These are phyloP conservation scores for Trichoderma lentiforme DNA, from an alignment of 2,329 filamentous ascomycete species.

Conservation along the genomic window DNA sequence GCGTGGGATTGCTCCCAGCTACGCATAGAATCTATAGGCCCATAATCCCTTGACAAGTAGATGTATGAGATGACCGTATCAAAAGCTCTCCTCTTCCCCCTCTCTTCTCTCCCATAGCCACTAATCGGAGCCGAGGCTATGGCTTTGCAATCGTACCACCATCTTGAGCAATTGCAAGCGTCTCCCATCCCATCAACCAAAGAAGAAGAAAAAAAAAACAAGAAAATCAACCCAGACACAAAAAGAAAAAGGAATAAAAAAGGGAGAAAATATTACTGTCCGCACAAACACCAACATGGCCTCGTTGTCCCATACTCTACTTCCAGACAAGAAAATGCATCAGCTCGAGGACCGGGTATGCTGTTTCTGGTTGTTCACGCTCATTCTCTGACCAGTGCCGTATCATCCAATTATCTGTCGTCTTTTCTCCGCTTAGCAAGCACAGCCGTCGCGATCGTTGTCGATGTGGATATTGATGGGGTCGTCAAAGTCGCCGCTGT, in stretches of 20 bases:
- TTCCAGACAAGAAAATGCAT: conserved; percentile 16
- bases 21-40: conserved; percentile 18
- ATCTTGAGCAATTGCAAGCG: background rate
- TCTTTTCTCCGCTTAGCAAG: conserved; percentile 60
- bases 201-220: background rate
- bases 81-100: background rate
- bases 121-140: conserved; percentile 7
- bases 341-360: conserved; percentile 19
- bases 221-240: conserved; percentile 1
- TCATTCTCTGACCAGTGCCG: background rate
- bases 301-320: conserved; percentile 22
- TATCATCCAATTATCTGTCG: background rate
- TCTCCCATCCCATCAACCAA: conserved; percentile 5
- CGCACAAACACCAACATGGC: conserved; percentile 18
- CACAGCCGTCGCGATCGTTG: conserved; percentile 86
- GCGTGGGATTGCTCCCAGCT: conserved; percentile 16
- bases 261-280: conserved; percentile 3
- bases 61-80: conserved; percentile 6
- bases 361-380: conserved; percentile 2
- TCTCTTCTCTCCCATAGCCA: background rate
- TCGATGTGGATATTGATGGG: conserved; percentile 98
- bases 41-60: background rate
- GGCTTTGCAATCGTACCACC: background rate
- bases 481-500: conserved; percentile 94
- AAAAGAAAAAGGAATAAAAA: background rate